Evolutionary conservation across 495 filamentous ascomycete species (phyloP).

Genomic region (Bacidia gigantensis): DNA sequence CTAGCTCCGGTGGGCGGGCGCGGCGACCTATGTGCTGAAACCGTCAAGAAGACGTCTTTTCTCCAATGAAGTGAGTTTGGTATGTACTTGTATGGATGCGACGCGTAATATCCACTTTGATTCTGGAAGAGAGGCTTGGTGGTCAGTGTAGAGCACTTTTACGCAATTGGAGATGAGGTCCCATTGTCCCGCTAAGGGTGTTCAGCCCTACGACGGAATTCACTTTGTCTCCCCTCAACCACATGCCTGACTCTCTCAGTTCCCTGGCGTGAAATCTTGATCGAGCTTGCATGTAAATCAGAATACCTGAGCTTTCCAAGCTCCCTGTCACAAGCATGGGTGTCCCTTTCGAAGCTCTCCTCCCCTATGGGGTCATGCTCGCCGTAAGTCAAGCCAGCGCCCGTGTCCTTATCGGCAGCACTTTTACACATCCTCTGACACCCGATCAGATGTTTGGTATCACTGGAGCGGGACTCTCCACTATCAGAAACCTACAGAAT

Average conservation of each 20-base stretch:
- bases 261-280: background rate
- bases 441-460: slow-evolving; percentile 71
- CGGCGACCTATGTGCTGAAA: too few relatives aligned
- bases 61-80: too few relatives aligned
- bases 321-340: slow-evolving; percentile 47
- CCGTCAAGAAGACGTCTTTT: too few relatives aligned
- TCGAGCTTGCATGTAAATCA: background rate
- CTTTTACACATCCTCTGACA: slow-evolving; percentile 19
- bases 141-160: background rate
- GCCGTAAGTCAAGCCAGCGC: slow-evolving; percentile 42
- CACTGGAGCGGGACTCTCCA: slow-evolving; percentile 61
- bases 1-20: too few relatives aligned
- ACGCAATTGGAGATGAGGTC: slow-evolving; percentile 3
- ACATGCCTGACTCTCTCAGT: background rate
- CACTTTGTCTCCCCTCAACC: background rate
- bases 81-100: background rate
- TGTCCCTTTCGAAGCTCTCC: slow-evolving; percentile 86
- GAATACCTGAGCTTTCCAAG: background rate
- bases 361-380: slow-evolving; percentile 88
- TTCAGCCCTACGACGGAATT: slow-evolving; percentile 3
- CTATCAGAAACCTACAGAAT: slow-evolving; percentile 65
- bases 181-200: slow-evolving; percentile 7
- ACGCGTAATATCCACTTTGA: background rate
- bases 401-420: slow-evolving; percentile 13
- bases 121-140: background rate